Percentiles rank a stretch among this genome's conserved stretches.
These are phyloP conservation scores for Trichoderma parareesei DNA, from an alignment of 495 filamentous ascomycete genomes.

Conservation along the genomic window DNA sequence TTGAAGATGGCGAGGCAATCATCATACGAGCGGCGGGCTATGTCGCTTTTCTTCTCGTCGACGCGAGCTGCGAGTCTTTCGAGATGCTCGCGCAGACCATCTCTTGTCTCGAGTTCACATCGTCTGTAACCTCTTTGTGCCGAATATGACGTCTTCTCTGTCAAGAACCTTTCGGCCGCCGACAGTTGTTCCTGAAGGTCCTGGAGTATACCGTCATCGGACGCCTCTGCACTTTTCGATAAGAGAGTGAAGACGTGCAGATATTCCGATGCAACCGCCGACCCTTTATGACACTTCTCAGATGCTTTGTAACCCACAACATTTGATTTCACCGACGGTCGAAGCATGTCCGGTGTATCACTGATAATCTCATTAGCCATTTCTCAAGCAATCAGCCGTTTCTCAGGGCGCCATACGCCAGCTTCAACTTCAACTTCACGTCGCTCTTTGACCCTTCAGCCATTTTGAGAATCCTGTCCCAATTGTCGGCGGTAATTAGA, in stretches of 20 bases:
- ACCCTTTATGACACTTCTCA: neutral
- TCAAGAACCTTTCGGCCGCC: constrained; percentile 16
- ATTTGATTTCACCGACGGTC: neutral
- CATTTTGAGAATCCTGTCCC: constrained; percentile 19
- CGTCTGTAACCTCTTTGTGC: constrained; percentile 15
- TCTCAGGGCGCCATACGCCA: neutral
- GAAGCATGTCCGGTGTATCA: no score
- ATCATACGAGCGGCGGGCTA: constrained; percentile 15
- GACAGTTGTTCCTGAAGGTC: constrained; percentile 12
- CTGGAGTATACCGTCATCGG: neutral
- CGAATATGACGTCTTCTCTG: constrained; percentile 13
- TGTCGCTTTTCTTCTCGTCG: constrained; percentile 12
- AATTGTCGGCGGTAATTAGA: constrained; percentile 16
- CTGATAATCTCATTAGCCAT: neutral
- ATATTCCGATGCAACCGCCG: neutral
- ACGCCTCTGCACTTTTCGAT: constrained; percentile 9
- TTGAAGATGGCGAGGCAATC: constrained; percentile 22
- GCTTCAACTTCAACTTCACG: neutral
- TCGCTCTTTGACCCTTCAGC: constrained; percentile 10
- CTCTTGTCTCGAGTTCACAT: constrained; percentile 14
- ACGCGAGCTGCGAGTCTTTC: constrained; percentile 6
- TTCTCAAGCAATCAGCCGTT: neutral
- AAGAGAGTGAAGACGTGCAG: constrained; percentile 24
- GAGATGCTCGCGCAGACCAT: constrained; percentile 13
- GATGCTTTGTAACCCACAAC: neutral